Evolutionary conservation across 306 rosid genomes (phyloP).

Genomic region (Pyrus communis): DNA sequence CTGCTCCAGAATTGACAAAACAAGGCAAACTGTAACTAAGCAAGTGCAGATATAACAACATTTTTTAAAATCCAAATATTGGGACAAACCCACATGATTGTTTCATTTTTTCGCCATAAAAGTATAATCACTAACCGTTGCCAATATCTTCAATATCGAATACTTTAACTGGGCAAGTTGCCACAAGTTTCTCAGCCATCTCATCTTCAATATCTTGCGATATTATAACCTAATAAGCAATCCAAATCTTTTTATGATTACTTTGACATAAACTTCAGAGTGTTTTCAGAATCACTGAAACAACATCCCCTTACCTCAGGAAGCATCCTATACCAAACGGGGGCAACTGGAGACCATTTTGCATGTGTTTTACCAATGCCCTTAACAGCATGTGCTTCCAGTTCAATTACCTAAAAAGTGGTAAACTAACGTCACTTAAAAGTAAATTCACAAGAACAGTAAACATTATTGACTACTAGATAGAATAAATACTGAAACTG

Average conservation of each 20-base stretch:
- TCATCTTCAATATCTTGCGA: slow-evolving; percentile 52
- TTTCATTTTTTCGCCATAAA: neutral
- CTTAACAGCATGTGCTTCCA: slow-evolving; percentile 95
- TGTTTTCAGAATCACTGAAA: neutral
- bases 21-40: neutral
- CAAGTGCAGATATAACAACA: neutral
- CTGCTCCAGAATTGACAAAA: neutral
- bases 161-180: slow-evolving; percentile 65
- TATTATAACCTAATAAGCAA: slow-evolving; percentile 47
- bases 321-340: slow-evolving; percentile 98
- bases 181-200: slow-evolving; percentile 58
- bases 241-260: neutral
- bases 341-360: slow-evolving; percentile 95
- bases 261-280: neutral
- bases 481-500: neutral
- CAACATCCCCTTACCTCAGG: slow-evolving; percentile 61
- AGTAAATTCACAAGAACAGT: neutral
- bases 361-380: slow-evolving; percentile 92
- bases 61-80: neutral
- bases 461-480: neutral
- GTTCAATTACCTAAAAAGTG: slow-evolving; percentile 70
- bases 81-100: slow-evolving; percentile 2
- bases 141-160: slow-evolving; percentile 92
- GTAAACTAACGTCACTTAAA: neutral
- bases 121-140: slow-evolving; percentile 41